phyloP scores from a whole-genome alignment of 192 early-diverging fungal genomes.

The Chytriomyces sp. region DNA sequence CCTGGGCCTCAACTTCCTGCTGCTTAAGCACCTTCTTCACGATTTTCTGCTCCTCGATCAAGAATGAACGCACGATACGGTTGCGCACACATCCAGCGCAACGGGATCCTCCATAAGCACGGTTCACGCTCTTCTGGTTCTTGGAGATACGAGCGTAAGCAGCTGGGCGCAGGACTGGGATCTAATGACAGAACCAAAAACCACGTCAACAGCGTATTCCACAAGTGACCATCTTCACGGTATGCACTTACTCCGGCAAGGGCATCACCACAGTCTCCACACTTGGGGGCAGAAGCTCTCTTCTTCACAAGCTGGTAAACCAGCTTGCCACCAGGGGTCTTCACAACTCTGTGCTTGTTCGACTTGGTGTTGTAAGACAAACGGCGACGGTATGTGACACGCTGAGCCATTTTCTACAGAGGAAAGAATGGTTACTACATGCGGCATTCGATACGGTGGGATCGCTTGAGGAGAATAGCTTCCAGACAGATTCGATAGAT shows the following conservation, averaged over 20 bases:
- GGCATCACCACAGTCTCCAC: slow-evolving; percentile 93
- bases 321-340: slow-evolving; percentile 94
- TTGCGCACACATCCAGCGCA: slow-evolving; percentile 86
- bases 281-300: slow-evolving; percentile 88
- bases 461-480: too few species aligned
- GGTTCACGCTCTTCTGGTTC: slow-evolving; percentile 89
- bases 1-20: slow-evolving; percentile 55
- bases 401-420: slow-evolving; percentile 69
- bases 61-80: slow-evolving; percentile 97
- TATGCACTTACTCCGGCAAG: slow-evolving; percentile 79
- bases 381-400: slow-evolving; percentile 84
- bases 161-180: slow-evolving; percentile 90
- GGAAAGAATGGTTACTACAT: background rate
- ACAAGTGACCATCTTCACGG: too few species aligned
- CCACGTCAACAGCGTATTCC: too few species aligned
- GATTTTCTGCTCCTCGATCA: slow-evolving; percentile 99
- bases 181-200: slow-evolving; percentile 41
- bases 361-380: slow-evolving; percentile 90
- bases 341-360: slow-evolving; percentile 83
- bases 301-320: slow-evolving; percentile 91
- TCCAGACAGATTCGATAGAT: too few species aligned
- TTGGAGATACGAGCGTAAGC: slow-evolving; percentile 90
- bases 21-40: slow-evolving; percentile 98
- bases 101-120: slow-evolving; percentile 97
- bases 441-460: background rate